Base-by-base conservation (phyloP, 106 monocot genomes). In the Apostasia ramifera region DNA sequence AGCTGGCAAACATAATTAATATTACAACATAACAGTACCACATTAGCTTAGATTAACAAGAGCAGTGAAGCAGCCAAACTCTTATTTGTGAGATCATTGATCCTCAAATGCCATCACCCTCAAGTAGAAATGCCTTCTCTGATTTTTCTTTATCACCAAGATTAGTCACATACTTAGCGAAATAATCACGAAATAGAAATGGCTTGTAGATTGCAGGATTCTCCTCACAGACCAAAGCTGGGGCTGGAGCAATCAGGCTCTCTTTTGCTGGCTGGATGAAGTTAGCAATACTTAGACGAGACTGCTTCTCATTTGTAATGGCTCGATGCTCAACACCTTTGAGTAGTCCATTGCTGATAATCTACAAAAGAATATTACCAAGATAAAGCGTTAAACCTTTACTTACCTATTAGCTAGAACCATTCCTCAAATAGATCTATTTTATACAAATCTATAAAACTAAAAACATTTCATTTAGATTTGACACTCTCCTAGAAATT, bases 151-250 rank as follows among this genome's bases (percentile, higher is more conserved):
- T 71, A 45, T 67, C 73, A 73, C 14, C 68, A 4, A 45, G 14
- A 50, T 8, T 50, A 44, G 40, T 59, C 53, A 10, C 10, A 57
- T 69, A 74, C 0, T 15, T 52, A 7, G 12, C 49, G n/a, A 67
- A 3, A 59, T 74, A 75, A 9, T 82, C 78, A 10, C 52, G 38
- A 62, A 73, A 82, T 1, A 46, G 12, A 48, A 74, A 74, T 6
- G 77, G 41, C 51, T 65, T 74, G 53, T 74, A 78, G 61, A 78
- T 46, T 4, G 59, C 78, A 9, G 78, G 74, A 9, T 61, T 66
- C 2, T 53, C 2, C 53, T 73, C 58, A 6, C 53, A 14, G 5
- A 66, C 4, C 41, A 78, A 0, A 26, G 26, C 26, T 26, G 26
- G 26, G 26, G 59, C 59, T 42, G 76, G 76, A 40, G 44, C 3